A percentile compares a stretch with the other conserved stretches of the same genome.
Evolutionary conservation across 805 yeast genomes (phyloP).

Genomic region (Metschnikowia orientalis): DNA sequence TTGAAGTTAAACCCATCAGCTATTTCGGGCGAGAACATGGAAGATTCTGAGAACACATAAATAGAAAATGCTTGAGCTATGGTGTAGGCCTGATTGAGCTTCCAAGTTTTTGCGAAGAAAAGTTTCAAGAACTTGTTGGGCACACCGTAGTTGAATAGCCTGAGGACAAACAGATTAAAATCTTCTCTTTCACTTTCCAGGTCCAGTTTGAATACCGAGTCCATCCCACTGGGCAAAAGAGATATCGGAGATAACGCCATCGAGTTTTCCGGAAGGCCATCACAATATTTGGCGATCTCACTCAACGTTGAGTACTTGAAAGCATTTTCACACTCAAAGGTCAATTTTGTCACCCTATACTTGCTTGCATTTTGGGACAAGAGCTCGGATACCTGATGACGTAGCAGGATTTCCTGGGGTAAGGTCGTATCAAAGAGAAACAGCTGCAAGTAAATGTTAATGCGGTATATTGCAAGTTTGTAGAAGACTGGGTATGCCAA

Average conservation of each 20-base stretch:
- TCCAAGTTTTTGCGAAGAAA: background rate
- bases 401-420: background rate
- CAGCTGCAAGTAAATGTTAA: slow-evolving; percentile 5
- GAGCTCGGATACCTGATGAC: background rate
- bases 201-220: background rate
- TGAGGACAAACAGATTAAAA: too few species aligned
- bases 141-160: slow-evolving; percentile 3
- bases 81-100: slow-evolving; percentile 1
- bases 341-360: slow-evolving; percentile 5
- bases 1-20: too few species aligned
- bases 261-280: slow-evolving; percentile 5
- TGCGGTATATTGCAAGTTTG: slow-evolving; percentile 24
- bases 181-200: too few species aligned
- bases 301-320: slow-evolving; percentile 9
- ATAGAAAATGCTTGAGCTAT: slow-evolving; percentile 2
- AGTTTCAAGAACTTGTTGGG: background rate
- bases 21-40: background rate
- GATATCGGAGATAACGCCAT: slow-evolving; percentile 15
- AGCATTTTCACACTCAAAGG: slow-evolving; percentile 9
- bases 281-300: slow-evolving; percentile 9
- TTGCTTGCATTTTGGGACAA: background rate
- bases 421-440: background rate
- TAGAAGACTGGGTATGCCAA: slow-evolving; percentile 35
- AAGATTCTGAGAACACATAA: background rate
- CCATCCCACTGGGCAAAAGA: background rate